Evolutionary conservation across 345 rosid species (phyloP), one percentile per base, ranked within the genome.

Genomic region (Lepidium aucheri): DNA sequence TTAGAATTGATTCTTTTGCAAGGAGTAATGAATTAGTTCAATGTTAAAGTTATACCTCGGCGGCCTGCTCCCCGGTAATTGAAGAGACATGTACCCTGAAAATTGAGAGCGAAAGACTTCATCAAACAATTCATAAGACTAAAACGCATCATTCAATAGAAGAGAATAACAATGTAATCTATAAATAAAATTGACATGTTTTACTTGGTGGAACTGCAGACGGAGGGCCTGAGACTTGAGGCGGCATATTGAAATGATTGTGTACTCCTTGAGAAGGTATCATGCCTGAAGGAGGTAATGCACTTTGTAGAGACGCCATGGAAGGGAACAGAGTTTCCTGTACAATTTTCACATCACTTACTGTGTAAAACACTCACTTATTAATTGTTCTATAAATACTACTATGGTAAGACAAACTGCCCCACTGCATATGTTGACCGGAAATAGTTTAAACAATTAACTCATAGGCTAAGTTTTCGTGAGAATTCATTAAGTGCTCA

Each of bases 261-360:
- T 74, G 77, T 34, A 73, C 55, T 60, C 86, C 67, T 51, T 79
- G 92, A 17, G 83, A 65, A 32, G 78, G 73, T 64, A 78, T 70
- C 97, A 81, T 50, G 38, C 83, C 78, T 7, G 83, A 60, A 74
- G 84, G 70, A 8, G 84, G 82, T 54, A 84, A 74, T 58, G 88
- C 88, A 68, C 86, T 74, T 78, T 85, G 92, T 61, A 85, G 69
- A 57, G 96, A 47, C 16, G 69, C 75, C 89, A 90, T 79, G 57
- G 94, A 81, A 78, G 94, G 95, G 74, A 90, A 94, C 92, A 83
- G 66, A n/a, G 8, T 67, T 60, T 53, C 77, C 77, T 74, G 77
- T 44, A 67, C 3, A n/a, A 2, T 20, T 38, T 63, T 36, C 5
- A 70, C 76, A 86, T n/a, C 63, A 60, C 12, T 58, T 61, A 59